phyloP scores from a whole-genome alignment of 2,329 filamentous ascomycete genomes.

The Herpotrichia juniperi region DNA sequence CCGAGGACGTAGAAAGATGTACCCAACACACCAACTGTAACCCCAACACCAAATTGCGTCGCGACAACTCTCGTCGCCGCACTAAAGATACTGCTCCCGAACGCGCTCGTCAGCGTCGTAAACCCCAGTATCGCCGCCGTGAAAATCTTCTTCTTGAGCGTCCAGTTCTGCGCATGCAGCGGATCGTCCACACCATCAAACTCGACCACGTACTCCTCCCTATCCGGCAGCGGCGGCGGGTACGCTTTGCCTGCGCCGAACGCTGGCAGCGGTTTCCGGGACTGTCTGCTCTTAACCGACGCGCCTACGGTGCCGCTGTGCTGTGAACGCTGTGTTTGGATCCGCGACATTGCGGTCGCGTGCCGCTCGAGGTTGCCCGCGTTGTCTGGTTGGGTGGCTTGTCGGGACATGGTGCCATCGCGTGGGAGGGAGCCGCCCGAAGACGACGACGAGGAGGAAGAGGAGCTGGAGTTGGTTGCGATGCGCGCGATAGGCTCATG shows the following conservation, averaged over 20 bases:
- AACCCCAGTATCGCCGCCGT: conserved; percentile 74
- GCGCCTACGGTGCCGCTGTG: conserved; percentile 74
- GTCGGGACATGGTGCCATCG: conserved; percentile 59
- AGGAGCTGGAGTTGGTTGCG: conserved; percentile 56
- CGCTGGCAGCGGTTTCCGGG: conserved; percentile 64
- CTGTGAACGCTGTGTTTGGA: conserved; percentile 73
- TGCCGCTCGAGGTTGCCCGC: conserved; percentile 65
- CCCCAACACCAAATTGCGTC: conserved; percentile 51
- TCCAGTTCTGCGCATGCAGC: conserved; percentile 88
- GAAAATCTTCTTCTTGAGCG: conserved; percentile 74
- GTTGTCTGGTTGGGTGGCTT: conserved; percentile 67
- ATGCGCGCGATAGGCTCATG: conserved; percentile 61
- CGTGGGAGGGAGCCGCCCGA: conserved; percentile 49
- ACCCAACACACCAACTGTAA: conserved; percentile 56
- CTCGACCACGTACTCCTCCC: conserved; percentile 79
- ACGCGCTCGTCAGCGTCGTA: conserved; percentile 71
- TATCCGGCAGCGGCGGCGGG: conserved; percentile 71
- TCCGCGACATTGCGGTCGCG: conserved; percentile 71
- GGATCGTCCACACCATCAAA: conserved; percentile 86
- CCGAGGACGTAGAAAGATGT: conserved; percentile 57
- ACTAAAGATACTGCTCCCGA: conserved; percentile 60
- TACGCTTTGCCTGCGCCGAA: conserved; percentile 79
- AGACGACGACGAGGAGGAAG: conserved; percentile 50
- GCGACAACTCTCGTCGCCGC: conserved; percentile 42
- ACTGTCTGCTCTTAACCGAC: conserved; percentile 55